Evolutionary conservation across 2,329 filamentous ascomycete species (phyloP).

Genomic region (Rhinocladiella similis): DNA sequence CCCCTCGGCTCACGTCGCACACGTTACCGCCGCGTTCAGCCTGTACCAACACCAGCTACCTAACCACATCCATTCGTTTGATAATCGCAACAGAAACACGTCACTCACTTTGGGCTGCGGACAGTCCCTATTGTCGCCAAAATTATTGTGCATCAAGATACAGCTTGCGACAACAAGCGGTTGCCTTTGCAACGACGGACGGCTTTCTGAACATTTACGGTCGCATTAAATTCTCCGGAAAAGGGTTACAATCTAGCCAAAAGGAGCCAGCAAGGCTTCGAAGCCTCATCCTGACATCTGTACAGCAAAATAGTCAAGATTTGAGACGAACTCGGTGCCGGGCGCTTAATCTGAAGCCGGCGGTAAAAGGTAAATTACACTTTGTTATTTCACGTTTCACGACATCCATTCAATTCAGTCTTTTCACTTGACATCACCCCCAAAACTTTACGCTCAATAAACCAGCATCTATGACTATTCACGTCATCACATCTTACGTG

Average conservation of each 20-base stretch:
- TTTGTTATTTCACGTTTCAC: constrained; percentile 13
- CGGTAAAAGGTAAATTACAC: constrained; percentile 28
- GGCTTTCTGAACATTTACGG: constrained; percentile 3
- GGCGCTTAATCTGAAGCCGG: constrained; percentile 13
- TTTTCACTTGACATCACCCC: background rate
- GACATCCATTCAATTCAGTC: constrained; percentile 6
- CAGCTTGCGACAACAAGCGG: background rate
- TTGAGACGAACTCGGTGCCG: constrained; percentile 8
- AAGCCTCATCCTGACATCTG: constrained; percentile 5
- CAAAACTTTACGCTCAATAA: background rate
- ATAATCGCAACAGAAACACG: constrained; percentile 1
- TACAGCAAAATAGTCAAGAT: background rate
- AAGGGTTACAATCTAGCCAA: background rate
- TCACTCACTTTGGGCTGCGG: constrained; percentile 10
- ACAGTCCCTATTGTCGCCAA: background rate
- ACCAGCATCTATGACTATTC: background rate
- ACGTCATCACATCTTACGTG: background rate
- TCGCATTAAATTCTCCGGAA: constrained; percentile 10
- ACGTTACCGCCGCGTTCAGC: constrained; percentile 3
- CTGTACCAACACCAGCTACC: constrained; percentile 23
- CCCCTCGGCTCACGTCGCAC: constrained; percentile 7
- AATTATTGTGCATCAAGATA: background rate
- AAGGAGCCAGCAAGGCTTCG: constrained; percentile 5
- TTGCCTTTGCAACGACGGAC: constrained; percentile 2
- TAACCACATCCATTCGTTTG: constrained; percentile 4